Base-by-base conservation (phyloP, 2,329 filamentous ascomycete species). In the Exophiala xenobiotica region DNA sequence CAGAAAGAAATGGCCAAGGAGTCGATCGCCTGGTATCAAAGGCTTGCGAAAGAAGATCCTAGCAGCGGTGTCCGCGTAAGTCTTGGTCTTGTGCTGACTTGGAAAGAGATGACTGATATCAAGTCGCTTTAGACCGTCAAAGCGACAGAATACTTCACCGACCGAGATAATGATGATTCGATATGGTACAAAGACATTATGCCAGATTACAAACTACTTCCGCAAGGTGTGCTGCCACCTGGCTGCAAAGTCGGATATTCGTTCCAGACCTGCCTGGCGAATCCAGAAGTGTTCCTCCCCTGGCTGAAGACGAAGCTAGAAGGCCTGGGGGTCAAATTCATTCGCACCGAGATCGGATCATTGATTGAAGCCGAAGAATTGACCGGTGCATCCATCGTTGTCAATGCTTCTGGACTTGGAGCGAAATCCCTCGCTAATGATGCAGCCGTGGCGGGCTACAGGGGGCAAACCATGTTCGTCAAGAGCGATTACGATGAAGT, bases 221-320 rank as follows among this genome's bases (percentile, higher is more conserved):
- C 46, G 22, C 7, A 35, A 19, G 16, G 9, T 18, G 29, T 18
- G 9, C 46, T 49, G 11, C 46, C 26, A 39, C 19, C 35, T 19
- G 33, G 33, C 11, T 47, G 33, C 31, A 38, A 47, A 39, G 20
- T 39, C 14, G 42, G 42, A 35, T 46, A 65, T 38, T 46, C 42
- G 8, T 46, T 46, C n/a, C 14, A 46, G 27, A 46, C 42, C 12
- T 46, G 42, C 29, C 19, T 46, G n/a, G 42, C 42, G 6, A 46
- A 46, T 22, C 42, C 42, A 7, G 42, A 46, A 6, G 42, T 46
- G 6, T 37, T 46, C 29, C 29, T 46, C 6, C 42, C 42, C 7
- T 46, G 42, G 42, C 42, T 46, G 11, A 46, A 46, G 14, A 20
- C 16, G 11, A 46, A n/a, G 29, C 29, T 46, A n/a, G 26, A 46